Conservation (phyloP, 352 stramenopile genomes). For the Pythium apleroticum region DNA sequence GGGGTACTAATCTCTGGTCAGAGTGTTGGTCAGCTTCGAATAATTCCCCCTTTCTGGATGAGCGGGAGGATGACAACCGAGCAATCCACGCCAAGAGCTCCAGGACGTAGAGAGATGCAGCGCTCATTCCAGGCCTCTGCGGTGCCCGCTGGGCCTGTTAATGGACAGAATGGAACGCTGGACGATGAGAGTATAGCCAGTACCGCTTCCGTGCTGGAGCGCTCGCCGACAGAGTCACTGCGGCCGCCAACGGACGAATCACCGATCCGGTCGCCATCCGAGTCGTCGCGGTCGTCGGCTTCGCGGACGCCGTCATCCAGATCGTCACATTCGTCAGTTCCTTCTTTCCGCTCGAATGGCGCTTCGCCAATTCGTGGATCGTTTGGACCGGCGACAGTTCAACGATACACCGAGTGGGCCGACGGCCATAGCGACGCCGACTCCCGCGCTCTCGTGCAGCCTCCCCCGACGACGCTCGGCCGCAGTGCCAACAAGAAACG, state of each 20-base stretch:
- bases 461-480: not conserved
- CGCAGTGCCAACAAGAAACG: constrained; percentile 1
- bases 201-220: not conserved
- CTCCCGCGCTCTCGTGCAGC: not conserved
- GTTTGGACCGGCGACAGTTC: not conserved
- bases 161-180: not conserved
- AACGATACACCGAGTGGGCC: not conserved
- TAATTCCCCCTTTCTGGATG: not conserved
- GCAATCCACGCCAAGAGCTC: not conserved
- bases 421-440: not conserved
- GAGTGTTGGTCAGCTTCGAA: constrained; percentile 6
- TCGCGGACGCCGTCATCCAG: not conserved
- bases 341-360: not conserved
- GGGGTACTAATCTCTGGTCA: not conserved
- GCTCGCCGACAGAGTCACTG: not conserved
- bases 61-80: not conserved
- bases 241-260: constrained; percentile 1
- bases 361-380: not conserved
- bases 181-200: not conserved
- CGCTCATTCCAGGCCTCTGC: not conserved
- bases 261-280: not conserved
- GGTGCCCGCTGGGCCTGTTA: not conserved
- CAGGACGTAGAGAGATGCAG: not conserved
- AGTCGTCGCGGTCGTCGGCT: not conserved
- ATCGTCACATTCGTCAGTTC: not conserved